Conservation (phyloP, 805 yeast species). For the Candida sakaeoensis region DNA sequence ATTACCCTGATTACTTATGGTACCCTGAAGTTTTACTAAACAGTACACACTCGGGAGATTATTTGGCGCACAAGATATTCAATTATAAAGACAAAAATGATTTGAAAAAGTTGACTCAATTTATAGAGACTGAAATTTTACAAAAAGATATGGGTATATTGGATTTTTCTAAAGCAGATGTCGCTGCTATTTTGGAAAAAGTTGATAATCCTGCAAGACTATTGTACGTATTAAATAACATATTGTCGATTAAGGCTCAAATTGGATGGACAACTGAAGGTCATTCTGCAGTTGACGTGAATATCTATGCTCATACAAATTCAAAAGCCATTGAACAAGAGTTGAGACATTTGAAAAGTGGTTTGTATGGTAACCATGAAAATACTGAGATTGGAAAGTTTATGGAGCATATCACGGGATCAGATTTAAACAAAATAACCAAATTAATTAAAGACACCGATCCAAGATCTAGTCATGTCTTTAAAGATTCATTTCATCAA, state of each 20-base stretch:
- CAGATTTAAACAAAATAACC: constrained; percentile 49
- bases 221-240: constrained; percentile 55
- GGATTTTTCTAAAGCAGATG: constrained; percentile 54
- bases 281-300: constrained; percentile 93
- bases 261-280: constrained; percentile 98
- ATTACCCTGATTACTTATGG: constrained; percentile 87
- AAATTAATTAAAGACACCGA: constrained; percentile 44
- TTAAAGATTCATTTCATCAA: constrained; percentile 8
- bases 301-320: constrained; percentile 78
- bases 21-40: constrained; percentile 70
- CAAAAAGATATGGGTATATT: constrained; percentile 63
- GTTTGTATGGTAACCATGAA: constrained; percentile 77
- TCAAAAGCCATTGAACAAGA: constrained; percentile 40
- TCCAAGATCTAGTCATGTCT: constrained; percentile 17
- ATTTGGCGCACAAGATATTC: constrained; percentile 45
- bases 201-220: constrained; percentile 32
- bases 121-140: constrained; percentile 51
- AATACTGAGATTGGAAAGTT: constrained; percentile 81
- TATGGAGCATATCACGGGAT: constrained; percentile 53
- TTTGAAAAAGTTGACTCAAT: constrained; percentile 30
- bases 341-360: constrained; percentile 30
- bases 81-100: constrained; percentile 24
- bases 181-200: constrained; percentile 18
- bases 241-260: constrained; percentile 78
- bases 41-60: constrained; percentile 78